These are phyloP conservation scores for Rhizopogon vesiculosus DNA, from an alignment of 768 basidiomycete genomes.

Conservation along the genomic window DNA sequence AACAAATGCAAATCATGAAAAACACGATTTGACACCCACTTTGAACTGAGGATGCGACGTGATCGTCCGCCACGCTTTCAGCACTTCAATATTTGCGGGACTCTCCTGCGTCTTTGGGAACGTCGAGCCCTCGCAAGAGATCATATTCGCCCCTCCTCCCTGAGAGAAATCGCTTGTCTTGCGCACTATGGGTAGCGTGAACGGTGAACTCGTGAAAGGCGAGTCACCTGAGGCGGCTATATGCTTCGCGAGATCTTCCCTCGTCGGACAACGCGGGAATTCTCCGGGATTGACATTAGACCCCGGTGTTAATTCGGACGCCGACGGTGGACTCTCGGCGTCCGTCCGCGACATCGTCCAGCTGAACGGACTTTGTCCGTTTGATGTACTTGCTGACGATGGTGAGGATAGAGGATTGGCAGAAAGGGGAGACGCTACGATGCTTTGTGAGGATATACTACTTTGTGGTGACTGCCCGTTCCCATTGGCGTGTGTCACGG, in stretches of 20 bases:
- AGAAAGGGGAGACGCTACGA: conserved; percentile 11
- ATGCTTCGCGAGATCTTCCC: conserved; percentile 42
- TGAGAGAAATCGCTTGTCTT: conserved; percentile 41
- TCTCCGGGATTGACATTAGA: conserved; percentile 13
- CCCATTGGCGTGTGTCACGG: conserved; percentile 42
- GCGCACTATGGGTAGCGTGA: conserved; percentile 24
- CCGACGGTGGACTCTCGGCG: conserved; percentile 30
- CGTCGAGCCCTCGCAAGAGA: conserved; percentile 62
- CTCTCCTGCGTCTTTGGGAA: conserved; percentile 67
- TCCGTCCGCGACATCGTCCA: conserved; percentile 22
- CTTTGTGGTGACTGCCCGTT: conserved; percentile 15
- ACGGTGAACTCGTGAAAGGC: conserved; percentile 37
- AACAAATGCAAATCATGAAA: not conserved
- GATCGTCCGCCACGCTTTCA: conserved; percentile 76
- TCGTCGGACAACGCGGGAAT: conserved; percentile 32
- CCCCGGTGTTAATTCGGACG: conserved; percentile 36
- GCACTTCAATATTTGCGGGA: conserved; percentile 71
- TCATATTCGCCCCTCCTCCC: conserved; percentile 34
- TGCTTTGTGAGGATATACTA: conserved; percentile 7
- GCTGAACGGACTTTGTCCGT: conserved; percentile 20
- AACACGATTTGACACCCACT: conserved; percentile 37
- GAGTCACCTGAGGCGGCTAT: conserved; percentile 58
- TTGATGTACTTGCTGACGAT: conserved; percentile 22
- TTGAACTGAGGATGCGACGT: conserved; percentile 72
- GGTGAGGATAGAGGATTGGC: conserved; percentile 11